A percentile compares a stretch with the other conserved stretches of the same genome.
Evolutionary conservation across 352 stramenopile species (phyloP).

Genomic region (Pythium grandisporangium): DNA sequence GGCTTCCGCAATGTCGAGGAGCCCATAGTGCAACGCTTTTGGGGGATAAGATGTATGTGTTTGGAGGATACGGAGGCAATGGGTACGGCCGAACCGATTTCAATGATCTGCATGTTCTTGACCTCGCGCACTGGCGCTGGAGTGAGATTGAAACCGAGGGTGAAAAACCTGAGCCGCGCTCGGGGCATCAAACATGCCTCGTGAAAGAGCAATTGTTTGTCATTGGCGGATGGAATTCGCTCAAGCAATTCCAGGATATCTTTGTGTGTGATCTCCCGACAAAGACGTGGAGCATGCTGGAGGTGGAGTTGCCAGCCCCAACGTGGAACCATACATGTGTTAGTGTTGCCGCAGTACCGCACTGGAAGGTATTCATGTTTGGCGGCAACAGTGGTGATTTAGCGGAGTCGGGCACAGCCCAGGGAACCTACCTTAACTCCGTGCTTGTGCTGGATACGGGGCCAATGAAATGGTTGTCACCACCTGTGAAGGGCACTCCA

Average conservation of each 20-base stretch:
- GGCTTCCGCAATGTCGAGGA: constrained; percentile 85
- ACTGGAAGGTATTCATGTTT: constrained; percentile 98
- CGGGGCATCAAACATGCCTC: constrained; percentile 88
- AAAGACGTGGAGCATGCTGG: constrained; percentile 76
- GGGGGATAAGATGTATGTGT: constrained; percentile 88
- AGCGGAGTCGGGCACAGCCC: constrained; percentile 70
- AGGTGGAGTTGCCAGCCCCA: constrained; percentile 39
- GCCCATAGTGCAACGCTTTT: constrained; percentile 88
- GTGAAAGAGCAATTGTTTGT: constrained; percentile 90
- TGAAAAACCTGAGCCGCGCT: constrained; percentile 87
- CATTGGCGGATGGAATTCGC: constrained; percentile 94
- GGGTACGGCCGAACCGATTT: constrained; percentile 93
- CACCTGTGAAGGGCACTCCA: constrained; percentile 58
- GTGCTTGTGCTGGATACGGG: constrained; percentile 91
- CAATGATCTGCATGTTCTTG: constrained; percentile 90
- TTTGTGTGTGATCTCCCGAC: constrained; percentile 88
- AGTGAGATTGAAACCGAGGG: constrained; percentile 79
- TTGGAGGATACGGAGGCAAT: constrained; percentile 95
- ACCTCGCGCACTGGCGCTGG: constrained; percentile 90
- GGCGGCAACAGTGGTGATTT: constrained; percentile 94
- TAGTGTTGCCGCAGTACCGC: constrained; percentile 90
- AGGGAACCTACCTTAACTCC: constrained; percentile 87
- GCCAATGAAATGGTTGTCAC: constrained; percentile 61
- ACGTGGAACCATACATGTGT: constrained; percentile 95
- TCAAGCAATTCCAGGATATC: constrained; percentile 95